These are phyloP conservation scores for Petunia hybrid DNA, from an alignment of 305 asterid species.

Conservation along the genomic window DNA sequence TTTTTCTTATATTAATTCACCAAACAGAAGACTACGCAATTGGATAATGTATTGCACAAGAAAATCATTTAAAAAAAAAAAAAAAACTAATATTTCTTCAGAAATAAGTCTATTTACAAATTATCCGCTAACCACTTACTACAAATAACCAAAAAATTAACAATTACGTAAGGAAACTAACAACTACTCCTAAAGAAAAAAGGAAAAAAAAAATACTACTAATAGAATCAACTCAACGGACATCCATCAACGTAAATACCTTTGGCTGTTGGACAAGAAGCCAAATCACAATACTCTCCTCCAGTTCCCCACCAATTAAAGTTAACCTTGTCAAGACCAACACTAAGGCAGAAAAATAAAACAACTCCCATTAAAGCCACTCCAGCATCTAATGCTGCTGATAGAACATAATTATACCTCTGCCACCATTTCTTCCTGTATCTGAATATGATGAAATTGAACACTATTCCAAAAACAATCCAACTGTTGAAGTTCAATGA, in stretches of 20 bases:
- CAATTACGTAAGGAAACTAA: neutral
- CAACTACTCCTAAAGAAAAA: neutral
- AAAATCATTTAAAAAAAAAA: no score
- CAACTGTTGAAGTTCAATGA: conserved; percentile 77
- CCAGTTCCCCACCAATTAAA: conserved; percentile 72
- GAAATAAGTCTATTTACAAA: neutral
- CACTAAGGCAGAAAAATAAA: conserved; percentile 47
- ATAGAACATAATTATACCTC: conserved; percentile 68
- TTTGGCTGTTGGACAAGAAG: conserved; percentile 70
- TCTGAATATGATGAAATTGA: conserved; percentile 61
- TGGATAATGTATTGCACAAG: no score
- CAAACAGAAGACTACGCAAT: no score
- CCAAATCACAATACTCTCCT: conserved; percentile 68
- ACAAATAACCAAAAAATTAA: neutral
- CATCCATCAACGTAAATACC: conserved; percentile 68
- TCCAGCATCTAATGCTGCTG: conserved; percentile 86
- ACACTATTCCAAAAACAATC: conserved; percentile 58
- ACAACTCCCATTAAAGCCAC: conserved; percentile 79
- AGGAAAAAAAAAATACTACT: neutral
- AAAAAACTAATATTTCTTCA: neutral
- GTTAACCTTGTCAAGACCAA: conserved; percentile 34
- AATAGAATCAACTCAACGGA: conserved; percentile 45
- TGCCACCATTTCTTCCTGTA: conserved; percentile 78
- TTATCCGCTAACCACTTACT: neutral
- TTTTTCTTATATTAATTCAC: no score